Conservation (phyloP, 1,284 basidiomycete species). For the Trichosporon ovoides region DNA sequence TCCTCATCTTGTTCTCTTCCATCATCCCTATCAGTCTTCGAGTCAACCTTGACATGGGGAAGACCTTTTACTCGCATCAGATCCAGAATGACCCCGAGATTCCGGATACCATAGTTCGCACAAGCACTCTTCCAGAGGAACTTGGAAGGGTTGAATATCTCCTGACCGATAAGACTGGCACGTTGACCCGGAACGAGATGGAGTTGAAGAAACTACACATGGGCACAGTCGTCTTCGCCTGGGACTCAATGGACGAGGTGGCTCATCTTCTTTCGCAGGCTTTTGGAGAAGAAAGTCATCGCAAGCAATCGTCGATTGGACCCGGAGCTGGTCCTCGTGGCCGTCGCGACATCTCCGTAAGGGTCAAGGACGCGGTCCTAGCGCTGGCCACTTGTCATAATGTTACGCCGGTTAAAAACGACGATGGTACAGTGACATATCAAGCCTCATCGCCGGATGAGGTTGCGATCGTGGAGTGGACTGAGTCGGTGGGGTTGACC, state of each 20-base stretch:
- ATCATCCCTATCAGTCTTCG: slow-evolving; percentile 99
- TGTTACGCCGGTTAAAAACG: slow-evolving; percentile 90
- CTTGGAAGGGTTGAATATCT: slow-evolving; percentile 94
- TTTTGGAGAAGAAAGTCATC: slow-evolving; percentile 56
- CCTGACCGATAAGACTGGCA: slow-evolving; percentile 95
- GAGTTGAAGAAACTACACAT: slow-evolving; percentile 98
- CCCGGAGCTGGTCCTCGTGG: slow-evolving; percentile 60
- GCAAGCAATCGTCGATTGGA: slow-evolving; percentile 35
- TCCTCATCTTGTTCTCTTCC: slow-evolving; percentile 94
- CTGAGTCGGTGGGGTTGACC: slow-evolving; percentile 85
- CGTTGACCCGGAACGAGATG: slow-evolving; percentile 98
- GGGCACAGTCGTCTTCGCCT: slow-evolving; percentile 96
- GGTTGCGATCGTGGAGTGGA: slow-evolving; percentile 98
- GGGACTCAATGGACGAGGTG: slow-evolving; percentile 97
- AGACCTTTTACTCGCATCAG: slow-evolving; percentile 92
- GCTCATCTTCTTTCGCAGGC: slow-evolving; percentile 76
- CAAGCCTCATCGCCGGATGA: slow-evolving; percentile 99
- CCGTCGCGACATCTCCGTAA: slow-evolving; percentile 86
- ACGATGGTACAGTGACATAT: slow-evolving; percentile 89
- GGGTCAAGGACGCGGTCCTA: slow-evolving; percentile 89
- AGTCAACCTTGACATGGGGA: slow-evolving; percentile 99
- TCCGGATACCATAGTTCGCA: slow-evolving; percentile 89
- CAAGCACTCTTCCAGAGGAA: slow-evolving; percentile 94
- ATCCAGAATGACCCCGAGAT: slow-evolving; percentile 93
- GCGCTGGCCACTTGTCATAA: slow-evolving; percentile 96